A percentile compares a stretch with the other conserved stretches of the same genome.
phyloP scores from a whole-genome alignment of 208 protist genomes.

The Trypanosoma avium region DNA sequence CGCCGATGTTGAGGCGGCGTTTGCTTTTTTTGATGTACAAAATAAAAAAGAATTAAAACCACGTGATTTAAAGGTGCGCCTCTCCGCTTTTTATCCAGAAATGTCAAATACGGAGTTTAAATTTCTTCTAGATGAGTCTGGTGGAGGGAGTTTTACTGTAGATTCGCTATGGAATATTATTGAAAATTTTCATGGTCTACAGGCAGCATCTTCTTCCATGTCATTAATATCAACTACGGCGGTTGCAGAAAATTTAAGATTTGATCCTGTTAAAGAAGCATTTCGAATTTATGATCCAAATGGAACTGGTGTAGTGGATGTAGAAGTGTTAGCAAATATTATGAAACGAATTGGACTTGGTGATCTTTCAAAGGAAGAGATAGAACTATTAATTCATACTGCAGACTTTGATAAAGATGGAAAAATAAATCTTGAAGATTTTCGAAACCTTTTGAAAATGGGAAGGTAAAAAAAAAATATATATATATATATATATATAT shows the following conservation, averaged over 20 bases:
- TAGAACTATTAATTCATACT: conserved; percentile 85
- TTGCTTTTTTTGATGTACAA: conserved; percentile 91
- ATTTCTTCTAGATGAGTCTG: conserved; percentile 86
- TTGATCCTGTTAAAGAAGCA: conserved; percentile 83
- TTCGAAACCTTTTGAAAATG: conserved; percentile 79
- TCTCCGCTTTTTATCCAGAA: conserved; percentile 92
- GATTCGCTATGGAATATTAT: conserved; percentile 89
- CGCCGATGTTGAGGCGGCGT: conserved; percentile 89
- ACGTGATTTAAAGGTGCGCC: conserved; percentile 80
- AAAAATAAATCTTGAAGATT: conserved; percentile 90
- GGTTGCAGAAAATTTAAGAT: conserved; percentile 26
- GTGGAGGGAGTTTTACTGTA: conserved; percentile 62
- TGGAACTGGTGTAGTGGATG: conserved; percentile 75
- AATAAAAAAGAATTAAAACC: conserved; percentile 80
- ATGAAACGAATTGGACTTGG: conserved; percentile 89
- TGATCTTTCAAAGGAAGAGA: conserved; percentile 81
- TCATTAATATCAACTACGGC: background rate
- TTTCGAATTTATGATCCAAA: conserved; percentile 92
- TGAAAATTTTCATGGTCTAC: conserved; percentile 70
- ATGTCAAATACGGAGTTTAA: conserved; percentile 92
- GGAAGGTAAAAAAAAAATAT: conserved; percentile 28
- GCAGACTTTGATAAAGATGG: conserved; percentile 93
- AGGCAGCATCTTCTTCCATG: no score
- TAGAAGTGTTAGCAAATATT: conserved; percentile 70
- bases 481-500: conserved; percentile 1